Percentiles rank a stretch among this genome's conserved stretches.
These are phyloP conservation scores for Aspergillus sp. DNA, from an alignment of 2,329 filamentous ascomycete species.

Conservation along the genomic window DNA sequence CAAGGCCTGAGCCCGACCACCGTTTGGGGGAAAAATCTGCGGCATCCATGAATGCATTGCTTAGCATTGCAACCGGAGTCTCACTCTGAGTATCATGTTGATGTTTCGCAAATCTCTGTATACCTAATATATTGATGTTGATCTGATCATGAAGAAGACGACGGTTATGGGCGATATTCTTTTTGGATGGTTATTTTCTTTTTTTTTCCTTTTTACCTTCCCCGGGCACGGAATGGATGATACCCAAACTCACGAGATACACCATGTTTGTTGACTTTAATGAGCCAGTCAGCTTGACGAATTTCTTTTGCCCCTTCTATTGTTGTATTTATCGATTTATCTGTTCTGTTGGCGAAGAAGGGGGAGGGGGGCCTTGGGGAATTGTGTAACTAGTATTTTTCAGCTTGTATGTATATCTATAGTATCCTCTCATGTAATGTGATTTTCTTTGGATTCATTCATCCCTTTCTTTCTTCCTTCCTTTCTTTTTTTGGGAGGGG, in stretches of 20 bases:
- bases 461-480: no score
- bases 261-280: slow-evolving; percentile 2
- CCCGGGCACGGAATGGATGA: not conserved
- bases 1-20: not conserved
- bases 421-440: no score
- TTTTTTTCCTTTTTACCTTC: not conserved
- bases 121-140: no score
- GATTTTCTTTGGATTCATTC: no score
- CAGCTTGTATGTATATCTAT: no score
- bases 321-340: not conserved
- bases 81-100: no score
- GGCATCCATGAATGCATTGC: not conserved
- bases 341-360: no score
- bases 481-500: no score
- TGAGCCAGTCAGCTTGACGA: slow-evolving; percentile 4
- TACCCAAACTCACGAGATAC: not conserved
- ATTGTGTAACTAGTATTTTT: no score
- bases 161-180: not conserved
- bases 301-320: not conserved
- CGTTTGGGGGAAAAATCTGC: not conserved
- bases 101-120: no score
- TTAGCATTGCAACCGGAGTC: not conserved
- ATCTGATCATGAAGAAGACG: not conserved
- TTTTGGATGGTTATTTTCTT: no score
- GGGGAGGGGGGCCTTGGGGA: no score